phyloP scores from a whole-genome alignment of 2,329 filamentous ascomycete species.

The Cylindrodendrum hubeiense region DNA sequence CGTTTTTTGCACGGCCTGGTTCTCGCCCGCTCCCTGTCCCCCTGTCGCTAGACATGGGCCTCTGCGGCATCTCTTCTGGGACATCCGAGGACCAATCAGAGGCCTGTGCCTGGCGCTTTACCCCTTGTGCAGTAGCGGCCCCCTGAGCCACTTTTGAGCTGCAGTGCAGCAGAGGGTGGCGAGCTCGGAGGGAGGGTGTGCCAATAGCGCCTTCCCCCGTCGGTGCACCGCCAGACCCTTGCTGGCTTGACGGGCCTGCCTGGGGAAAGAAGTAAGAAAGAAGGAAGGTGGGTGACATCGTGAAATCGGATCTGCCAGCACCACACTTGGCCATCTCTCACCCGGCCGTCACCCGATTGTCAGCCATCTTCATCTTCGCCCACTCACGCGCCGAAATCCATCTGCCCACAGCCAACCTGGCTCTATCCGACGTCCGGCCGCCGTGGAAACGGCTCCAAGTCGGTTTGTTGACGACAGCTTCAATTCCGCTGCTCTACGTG shows the following conservation, averaged over 20 bases:
- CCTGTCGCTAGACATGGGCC: constrained; percentile 21
- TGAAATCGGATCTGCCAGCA: constrained; percentile 43
- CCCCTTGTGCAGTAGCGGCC: constrained; percentile 32
- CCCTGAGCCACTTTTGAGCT: constrained; percentile 26
- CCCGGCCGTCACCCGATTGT: constrained; percentile 18
- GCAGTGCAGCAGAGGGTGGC: constrained; percentile 20
- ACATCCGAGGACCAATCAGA: constrained; percentile 56
- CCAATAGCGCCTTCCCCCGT: constrained; percentile 14
- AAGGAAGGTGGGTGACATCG: constrained; percentile 41
- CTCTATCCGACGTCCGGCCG: not conserved
- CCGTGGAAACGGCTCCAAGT: not conserved
- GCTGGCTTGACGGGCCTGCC: constrained; percentile 9
- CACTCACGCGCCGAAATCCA: not conserved
- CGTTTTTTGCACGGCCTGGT: constrained; percentile 29
- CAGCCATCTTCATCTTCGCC: constrained; percentile 14
- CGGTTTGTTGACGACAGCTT: not conserved
- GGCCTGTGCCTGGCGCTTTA: constrained; percentile 54
- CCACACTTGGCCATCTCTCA: constrained; percentile 17
- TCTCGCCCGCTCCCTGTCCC: constrained; percentile 18
- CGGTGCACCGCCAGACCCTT: not conserved
- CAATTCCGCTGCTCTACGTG: constrained; percentile 5
- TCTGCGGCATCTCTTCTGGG: constrained; percentile 26
- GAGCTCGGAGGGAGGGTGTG: constrained; percentile 28
- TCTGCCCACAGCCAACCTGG: not conserved
- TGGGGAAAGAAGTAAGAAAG: constrained; percentile 26